Evolutionary conservation across 2,329 filamentous ascomycete genomes (phyloP).

Genomic region (Sporothrix pseudoabietina): DNA sequence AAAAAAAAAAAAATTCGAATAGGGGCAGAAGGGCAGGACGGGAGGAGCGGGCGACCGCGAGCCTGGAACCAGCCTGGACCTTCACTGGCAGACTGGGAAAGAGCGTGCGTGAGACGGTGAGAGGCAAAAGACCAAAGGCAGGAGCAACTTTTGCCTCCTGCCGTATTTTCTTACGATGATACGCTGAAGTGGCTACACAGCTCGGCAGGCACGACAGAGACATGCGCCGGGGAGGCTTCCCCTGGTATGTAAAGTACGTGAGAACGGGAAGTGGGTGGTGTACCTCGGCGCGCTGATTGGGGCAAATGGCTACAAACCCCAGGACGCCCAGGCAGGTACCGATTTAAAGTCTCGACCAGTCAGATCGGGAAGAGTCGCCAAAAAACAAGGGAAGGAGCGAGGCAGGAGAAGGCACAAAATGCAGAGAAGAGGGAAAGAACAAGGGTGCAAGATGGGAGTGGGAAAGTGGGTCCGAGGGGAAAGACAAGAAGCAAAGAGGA

Average conservation of each 20-base stretch:
- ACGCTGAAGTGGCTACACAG: constrained; percentile 4
- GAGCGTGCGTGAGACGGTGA: background rate
- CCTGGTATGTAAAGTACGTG: constrained; percentile 8
- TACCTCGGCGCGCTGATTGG: constrained; percentile 18
- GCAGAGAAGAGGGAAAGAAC: background rate
- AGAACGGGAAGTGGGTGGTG: background rate
- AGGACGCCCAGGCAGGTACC: background rate
- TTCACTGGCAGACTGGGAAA: background rate
- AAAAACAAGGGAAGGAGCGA: constrained; percentile 2
- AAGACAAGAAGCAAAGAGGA: background rate
- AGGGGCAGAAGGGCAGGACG: background rate
- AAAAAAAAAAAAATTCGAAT: background rate
- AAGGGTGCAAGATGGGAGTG: constrained; percentile 2
- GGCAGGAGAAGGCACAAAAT: background rate
- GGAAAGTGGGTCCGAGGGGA: constrained; percentile 13
- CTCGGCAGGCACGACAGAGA: background rate
- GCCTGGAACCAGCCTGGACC: background rate
- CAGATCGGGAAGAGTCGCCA: background rate
- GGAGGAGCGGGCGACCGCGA: constrained; percentile 12
- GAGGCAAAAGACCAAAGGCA: background rate
- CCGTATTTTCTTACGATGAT: background rate
- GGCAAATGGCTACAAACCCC: constrained; percentile 4
- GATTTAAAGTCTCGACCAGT: constrained; percentile 6
- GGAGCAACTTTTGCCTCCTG: background rate
- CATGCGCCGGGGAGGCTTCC: background rate